These are phyloP conservation scores for Sisymbrium irio DNA, from an alignment of 345 rosid genomes.

Conservation along the genomic window DNA sequence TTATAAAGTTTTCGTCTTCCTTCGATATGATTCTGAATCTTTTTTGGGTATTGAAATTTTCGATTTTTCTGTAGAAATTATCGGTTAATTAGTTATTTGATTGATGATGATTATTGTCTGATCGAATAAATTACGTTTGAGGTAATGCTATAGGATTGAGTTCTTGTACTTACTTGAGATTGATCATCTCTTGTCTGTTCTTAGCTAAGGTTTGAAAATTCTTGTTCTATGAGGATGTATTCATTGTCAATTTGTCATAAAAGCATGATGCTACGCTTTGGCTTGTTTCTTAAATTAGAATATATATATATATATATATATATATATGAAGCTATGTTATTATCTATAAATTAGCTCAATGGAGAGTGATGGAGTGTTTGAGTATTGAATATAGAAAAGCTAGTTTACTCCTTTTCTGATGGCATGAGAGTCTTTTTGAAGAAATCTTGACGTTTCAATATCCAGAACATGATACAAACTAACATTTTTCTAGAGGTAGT, in stretches of 20 bases:
- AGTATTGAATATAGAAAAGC: not conserved
- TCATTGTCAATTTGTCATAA: not conserved
- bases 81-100: not conserved
- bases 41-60: not conserved
- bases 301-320: not conserved
- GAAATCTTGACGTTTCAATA: not conserved
- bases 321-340: too few species aligned
- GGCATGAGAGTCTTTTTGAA: not conserved
- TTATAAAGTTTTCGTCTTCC: not conserved
- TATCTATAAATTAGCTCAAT: not conserved
- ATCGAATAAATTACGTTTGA: not conserved
- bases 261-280: not conserved
- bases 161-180: not conserved
- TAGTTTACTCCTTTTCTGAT: not conserved
- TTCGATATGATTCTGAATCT: not conserved
- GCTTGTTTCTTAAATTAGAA: not conserved
- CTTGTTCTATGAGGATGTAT: slow-evolving; percentile 6
- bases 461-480: not conserved
- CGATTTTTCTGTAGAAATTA: not conserved
- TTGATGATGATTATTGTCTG: not conserved
- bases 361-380: not conserved
- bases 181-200: not conserved
- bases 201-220: not conserved
- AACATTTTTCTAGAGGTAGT: not conserved
- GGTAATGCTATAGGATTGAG: not conserved